Conservation (phyloP, 2,329 filamentous ascomycete species). For the Amauroascus niger region DNA sequence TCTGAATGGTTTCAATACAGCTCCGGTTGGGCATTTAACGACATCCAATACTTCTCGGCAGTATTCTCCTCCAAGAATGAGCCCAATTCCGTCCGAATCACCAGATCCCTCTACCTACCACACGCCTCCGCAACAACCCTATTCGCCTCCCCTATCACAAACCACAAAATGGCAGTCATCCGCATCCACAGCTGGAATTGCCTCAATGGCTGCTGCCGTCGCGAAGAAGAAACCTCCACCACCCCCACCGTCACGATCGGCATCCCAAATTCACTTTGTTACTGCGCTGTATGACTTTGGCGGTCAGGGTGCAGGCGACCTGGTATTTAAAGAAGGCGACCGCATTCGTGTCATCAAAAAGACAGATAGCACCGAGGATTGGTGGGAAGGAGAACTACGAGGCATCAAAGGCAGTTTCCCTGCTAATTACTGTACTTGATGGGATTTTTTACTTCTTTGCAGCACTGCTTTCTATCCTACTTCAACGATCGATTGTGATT, state of each 20-base stretch:
- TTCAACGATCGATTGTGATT: background rate
- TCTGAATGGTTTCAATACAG: conserved; percentile 16
- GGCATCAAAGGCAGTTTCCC: conserved; percentile 65
- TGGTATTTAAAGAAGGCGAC: conserved; percentile 68
- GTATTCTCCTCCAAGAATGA: conserved; percentile 4
- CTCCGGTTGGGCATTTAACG: conserved; percentile 1
- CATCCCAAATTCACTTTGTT: conserved; percentile 47
- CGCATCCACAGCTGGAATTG: conserved; percentile 32
- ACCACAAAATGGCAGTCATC: conserved; percentile 17
- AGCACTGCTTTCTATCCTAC: background rate
- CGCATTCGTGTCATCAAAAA: conserved; percentile 67
- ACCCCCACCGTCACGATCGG: conserved; percentile 56
- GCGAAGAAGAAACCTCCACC: conserved; percentile 63
- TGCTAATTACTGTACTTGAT: conserved; percentile 63
- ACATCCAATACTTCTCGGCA: background rate
- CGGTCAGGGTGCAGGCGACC: conserved; percentile 59
- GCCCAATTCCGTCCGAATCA: background rate
- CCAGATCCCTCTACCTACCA: background rate
- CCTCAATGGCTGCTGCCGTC: conserved; percentile 34
- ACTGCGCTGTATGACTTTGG: conserved; percentile 67
- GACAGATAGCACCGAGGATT: conserved; percentile 71
- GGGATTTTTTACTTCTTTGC: background rate
- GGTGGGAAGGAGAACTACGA: conserved; percentile 72
- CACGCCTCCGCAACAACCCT: background rate
- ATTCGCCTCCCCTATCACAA: conserved; percentile 10